A percentile compares a stretch with the other conserved stretches of the same genome.
Conservation (phyloP, 306 rosid species). For the Acacia acuminata region DNA sequence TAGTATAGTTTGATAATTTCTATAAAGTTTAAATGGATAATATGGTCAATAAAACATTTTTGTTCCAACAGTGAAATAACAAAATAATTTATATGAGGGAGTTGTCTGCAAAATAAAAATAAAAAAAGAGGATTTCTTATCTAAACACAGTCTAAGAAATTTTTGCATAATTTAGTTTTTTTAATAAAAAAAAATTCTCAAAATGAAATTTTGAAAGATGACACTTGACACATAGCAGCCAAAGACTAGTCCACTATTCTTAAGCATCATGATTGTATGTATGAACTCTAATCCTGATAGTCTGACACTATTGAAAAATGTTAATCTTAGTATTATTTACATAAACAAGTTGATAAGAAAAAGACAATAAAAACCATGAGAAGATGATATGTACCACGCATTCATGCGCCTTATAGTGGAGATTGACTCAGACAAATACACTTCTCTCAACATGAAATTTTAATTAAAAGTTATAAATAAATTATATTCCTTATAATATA, state of each 20-base stretch:
- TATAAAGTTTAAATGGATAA: too few species aligned
- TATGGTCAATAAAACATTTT: too few species aligned
- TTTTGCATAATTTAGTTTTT: neutral
- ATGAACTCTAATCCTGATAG: neutral
- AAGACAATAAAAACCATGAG: neutral
- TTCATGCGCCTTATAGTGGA: conserved; percentile 7
- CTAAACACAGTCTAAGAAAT: neutral
- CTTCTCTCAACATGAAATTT: neutral
- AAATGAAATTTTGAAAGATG: neutral
- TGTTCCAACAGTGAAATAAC: neutral
- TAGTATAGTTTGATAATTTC: neutral
- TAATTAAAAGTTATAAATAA: neutral
- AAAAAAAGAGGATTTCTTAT: neutral
- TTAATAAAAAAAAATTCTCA: neutral
- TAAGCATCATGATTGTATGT: neutral
- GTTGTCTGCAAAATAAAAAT: neutral
- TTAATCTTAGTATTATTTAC: neutral
- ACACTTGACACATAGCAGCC: neutral
- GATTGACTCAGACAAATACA: conserved; percentile 1
- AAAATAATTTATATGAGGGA: neutral
- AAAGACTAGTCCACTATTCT: neutral
- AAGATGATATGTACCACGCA: neutral
- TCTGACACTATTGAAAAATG: neutral
- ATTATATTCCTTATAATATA: neutral
- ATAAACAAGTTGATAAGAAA: neutral